Evolutionary conservation across 768 basidiomycete genomes (phyloP).

Genomic region (Cystobasidium tubakii): DNA sequence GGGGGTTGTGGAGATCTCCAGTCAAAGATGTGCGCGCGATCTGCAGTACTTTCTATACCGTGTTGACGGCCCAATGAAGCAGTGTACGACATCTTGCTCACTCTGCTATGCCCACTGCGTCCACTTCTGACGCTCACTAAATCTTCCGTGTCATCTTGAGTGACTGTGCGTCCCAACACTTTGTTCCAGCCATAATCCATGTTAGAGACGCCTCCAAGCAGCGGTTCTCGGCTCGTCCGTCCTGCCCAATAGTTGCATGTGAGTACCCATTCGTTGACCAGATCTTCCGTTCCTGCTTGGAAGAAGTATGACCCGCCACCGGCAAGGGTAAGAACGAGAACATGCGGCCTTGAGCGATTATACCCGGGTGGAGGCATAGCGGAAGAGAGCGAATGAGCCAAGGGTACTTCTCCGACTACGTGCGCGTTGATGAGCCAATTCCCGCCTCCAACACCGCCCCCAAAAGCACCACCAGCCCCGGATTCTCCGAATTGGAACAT

Average conservation of each 20-base stretch:
- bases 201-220: constrained; percentile 92
- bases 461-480: constrained; percentile 49
- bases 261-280: constrained; percentile 97
- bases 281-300: constrained; percentile 95
- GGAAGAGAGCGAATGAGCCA: constrained; percentile 82
- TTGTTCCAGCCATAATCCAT: constrained; percentile 99
- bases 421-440: constrained; percentile 96
- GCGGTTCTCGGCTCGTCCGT: constrained; percentile 85
- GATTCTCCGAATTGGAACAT: constrained; percentile 85
- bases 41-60: constrained; percentile 51
- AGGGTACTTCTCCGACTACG: constrained; percentile 69
- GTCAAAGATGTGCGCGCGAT: constrained; percentile 74
- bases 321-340: constrained; percentile 85
- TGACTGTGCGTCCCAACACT: constrained; percentile 49
- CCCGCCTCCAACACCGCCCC: constrained; percentile 72
- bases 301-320: constrained; percentile 93
- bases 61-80: constrained; percentile 41
- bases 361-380: constrained; percentile 86
- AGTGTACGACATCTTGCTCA: constrained; percentile 63
- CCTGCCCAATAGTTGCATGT: constrained; percentile 99
- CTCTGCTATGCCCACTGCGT: constrained; percentile 40
- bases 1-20: constrained; percentile 90
- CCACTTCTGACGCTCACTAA: constrained; percentile 42
- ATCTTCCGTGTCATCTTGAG: constrained; percentile 49
- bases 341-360: constrained; percentile 80